Percentiles rank a stretch among this genome's conserved stretches.
These are phyloP conservation scores for Tricholoma saponaceum DNA, from an alignment of 768 basidiomycete genomes.

Conservation along the genomic window DNA sequence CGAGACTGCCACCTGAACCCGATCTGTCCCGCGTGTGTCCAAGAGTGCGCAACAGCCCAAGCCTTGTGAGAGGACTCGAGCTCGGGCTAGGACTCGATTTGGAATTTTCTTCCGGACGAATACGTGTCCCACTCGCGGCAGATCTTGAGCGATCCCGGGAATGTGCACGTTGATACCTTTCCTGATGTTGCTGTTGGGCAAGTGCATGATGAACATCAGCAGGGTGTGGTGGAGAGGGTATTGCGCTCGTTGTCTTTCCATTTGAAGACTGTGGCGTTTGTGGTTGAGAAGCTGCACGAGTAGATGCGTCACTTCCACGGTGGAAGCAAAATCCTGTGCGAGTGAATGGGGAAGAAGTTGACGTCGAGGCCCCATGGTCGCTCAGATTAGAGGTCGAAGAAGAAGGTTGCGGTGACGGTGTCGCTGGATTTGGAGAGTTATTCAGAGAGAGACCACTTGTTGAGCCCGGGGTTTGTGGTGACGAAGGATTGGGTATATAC, in stretches of 20 bases:
- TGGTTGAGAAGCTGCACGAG: constrained; percentile 12
- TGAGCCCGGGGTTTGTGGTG: constrained; percentile 16
- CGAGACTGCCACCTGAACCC: constrained; percentile 27
- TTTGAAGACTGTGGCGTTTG: constrained; percentile 14
- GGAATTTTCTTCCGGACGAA: constrained; percentile 14
- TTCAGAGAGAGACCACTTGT: constrained; percentile 21
- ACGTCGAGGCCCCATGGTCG: not conserved
- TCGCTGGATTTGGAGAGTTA: constrained; percentile 17
- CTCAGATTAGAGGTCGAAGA: constrained; percentile 11
- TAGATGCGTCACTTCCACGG: constrained; percentile 31
- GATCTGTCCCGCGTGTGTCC: constrained; percentile 31
- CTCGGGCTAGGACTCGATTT: constrained; percentile 19
- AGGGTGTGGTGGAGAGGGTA: constrained; percentile 21
- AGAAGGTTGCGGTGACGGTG: constrained; percentile 17
- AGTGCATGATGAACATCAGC: constrained; percentile 46
- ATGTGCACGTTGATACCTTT: constrained; percentile 19
- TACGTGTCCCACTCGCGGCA: constrained; percentile 17
- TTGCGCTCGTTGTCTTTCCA: constrained; percentile 20
- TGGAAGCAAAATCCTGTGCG: constrained; percentile 23
- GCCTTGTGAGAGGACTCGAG: constrained; percentile 26
- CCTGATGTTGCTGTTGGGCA: constrained; percentile 29
- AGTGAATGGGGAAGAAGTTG: constrained; percentile 17
- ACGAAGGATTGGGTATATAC: constrained; percentile 7
- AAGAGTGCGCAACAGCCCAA: constrained; percentile 22
- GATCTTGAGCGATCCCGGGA: constrained; percentile 31